Evolutionary conservation across 2,329 filamentous ascomycete species (phyloP).

Genomic region (Nigrospora sphaerica): DNA sequence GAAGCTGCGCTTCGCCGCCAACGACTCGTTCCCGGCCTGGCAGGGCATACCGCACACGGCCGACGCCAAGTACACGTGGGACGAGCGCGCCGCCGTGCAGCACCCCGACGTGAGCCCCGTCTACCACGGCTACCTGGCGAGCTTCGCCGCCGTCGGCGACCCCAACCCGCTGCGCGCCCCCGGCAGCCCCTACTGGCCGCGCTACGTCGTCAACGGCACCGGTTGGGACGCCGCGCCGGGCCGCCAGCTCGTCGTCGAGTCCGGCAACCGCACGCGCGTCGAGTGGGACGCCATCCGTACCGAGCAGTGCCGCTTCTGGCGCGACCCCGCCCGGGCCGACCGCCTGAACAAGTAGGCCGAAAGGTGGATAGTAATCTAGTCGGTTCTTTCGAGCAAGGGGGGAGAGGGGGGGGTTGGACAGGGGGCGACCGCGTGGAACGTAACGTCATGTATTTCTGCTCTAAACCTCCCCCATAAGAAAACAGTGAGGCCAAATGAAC

Average conservation of each 20-base stretch:
- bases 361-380: too few species aligned
- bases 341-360: constrained; percentile 24
- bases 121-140: constrained; percentile 29
- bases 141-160: constrained; percentile 27
- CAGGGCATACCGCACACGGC: constrained; percentile 29
- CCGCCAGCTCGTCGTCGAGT: constrained; percentile 24
- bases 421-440: too few species aligned
- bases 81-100: constrained; percentile 22
- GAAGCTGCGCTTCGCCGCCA: constrained; percentile 31
- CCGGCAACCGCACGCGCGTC: constrained; percentile 16
- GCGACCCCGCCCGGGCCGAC: constrained; percentile 23
- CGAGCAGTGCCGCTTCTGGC: constrained; percentile 27
- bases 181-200: constrained; percentile 16
- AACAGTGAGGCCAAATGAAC: too few species aligned
- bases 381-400: too few species aligned
- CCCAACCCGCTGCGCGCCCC: constrained; percentile 19
- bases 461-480: too few species aligned
- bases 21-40: constrained; percentile 24
- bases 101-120: constrained; percentile 26
- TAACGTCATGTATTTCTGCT: too few species aligned
- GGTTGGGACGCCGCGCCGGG: constrained; percentile 14
- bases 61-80: constrained; percentile 28
- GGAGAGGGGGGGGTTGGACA: too few species aligned
- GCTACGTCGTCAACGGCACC: constrained; percentile 15
- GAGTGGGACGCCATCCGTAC: constrained; percentile 24